Percentiles rank a stretch among this genome's conserved stretches.
Evolutionary conservation across 352 stramenopile genomes (phyloP).

Genomic region (Globisporangium acanthophoron): DNA sequence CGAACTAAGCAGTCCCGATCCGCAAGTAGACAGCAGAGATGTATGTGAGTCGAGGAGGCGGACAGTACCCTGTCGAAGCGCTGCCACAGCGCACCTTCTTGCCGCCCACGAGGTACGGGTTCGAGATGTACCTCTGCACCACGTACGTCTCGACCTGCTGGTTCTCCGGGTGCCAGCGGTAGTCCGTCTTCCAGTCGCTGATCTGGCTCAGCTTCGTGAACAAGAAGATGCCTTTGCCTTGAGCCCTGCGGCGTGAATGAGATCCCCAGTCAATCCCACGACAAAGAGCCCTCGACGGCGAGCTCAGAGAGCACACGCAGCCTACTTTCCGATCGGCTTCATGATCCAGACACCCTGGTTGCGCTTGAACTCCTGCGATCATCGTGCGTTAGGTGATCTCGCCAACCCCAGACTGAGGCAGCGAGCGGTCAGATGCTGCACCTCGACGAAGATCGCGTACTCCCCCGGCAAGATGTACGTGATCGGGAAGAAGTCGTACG

Average conservation of each 20-base stretch:
- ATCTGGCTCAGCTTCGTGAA: conserved; percentile 93
- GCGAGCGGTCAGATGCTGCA: background rate
- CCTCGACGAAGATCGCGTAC: conserved; percentile 93
- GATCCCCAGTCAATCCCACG: background rate
- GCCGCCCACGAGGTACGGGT: conserved; percentile 90
- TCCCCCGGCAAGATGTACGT: conserved; percentile 94
- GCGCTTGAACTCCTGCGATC: conserved; percentile 81
- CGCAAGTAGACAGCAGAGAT: background rate
- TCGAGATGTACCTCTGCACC: conserved; percentile 92
- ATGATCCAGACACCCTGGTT: conserved; percentile 94
- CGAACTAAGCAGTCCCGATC: conserved; percentile 50
- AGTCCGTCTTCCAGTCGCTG: conserved; percentile 90
- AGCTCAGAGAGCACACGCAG: conserved; percentile 1
- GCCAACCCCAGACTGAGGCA: background rate
- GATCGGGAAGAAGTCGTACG: conserved; percentile 89
- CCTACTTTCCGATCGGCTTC: conserved; percentile 92
- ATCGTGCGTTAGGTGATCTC: background rate
- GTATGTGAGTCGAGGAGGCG: background rate
- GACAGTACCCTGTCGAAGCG: too few relatives aligned
- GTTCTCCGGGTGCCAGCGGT: conserved; percentile 68
- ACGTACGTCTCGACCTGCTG: conserved; percentile 91
- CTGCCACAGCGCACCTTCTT: conserved; percentile 62
- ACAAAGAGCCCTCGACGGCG: background rate
- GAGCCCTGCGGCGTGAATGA: conserved; percentile 36
- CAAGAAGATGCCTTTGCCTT: conserved; percentile 93